Base-by-base conservation (phyloP, 164 flowering plant genomes). In the Platanus orientalis region DNA sequence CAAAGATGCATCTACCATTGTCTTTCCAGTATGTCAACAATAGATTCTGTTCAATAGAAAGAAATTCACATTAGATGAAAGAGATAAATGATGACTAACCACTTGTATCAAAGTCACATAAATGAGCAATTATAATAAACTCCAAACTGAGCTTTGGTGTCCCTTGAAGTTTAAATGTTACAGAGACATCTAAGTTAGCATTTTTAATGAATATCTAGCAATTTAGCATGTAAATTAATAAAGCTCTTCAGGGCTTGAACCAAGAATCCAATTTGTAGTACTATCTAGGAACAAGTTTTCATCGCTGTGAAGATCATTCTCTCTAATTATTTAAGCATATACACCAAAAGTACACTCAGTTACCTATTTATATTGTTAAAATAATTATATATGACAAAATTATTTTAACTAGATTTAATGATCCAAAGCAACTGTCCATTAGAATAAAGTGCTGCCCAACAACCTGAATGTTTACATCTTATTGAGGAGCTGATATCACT, bases 1-100 rank as follows among this genome's bases (percentile, higher is more conserved):
- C 75, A 94, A 63, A 64, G 95, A 89, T 51, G 98, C 98, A 84
- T 94, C 98, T 11, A 94, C 89, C 91, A 94, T 89, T 57, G 98
- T 94, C 75, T 94, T 94, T 60, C 98, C 98, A 71, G 98, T 94
- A 75, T 94, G 97, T 67, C 98, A 92, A 27, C 96, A 94, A 24
- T 97, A 94, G 49, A 77, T 69, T 67, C 98, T 93, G 68, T 62
- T 58, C 30, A 63, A 63, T 14, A 52, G 9, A 57, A 57, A 29
- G 17, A 23, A 19, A 32, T 26, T 51, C 32, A n/a, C 49, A 66
- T 29, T 20, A 65, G 32, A 36, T 0, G 20, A 44, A 39, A 20
- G 10, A 40, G 14, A 21, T 16, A 36, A 20, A 44, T 16, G 12
- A 44, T 16, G 1, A 45, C 42, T 28, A 52, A 1, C 24, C 49